Base-by-base conservation (phyloP, 768 basidiomycete species). In the Dioszegia hungarica region DNA sequence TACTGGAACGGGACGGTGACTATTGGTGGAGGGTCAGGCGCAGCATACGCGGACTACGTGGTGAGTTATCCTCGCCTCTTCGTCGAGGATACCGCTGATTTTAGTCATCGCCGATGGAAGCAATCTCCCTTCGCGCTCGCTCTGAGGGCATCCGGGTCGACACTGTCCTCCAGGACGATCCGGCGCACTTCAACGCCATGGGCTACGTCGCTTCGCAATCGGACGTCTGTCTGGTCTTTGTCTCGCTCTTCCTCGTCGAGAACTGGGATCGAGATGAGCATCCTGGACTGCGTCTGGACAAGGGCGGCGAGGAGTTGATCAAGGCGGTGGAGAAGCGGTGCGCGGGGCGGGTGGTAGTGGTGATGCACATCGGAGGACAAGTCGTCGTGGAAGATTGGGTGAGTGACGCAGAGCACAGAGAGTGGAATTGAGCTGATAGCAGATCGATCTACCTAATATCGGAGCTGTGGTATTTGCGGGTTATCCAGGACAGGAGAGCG, bases 371-470 rank as follows among this genome's bases (percentile, higher is more conserved):
- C 19, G 70, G 70, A 12, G 67, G 67, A 6, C 70, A 69, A 40
- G 64, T 69, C 11, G 44, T 72, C 22, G 50, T 69, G 2, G 70
- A 72, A 41, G 67, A 72, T 33, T 72, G 70, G 70, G 65, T 70
- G 36, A 47, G 68, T 63, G 6, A 27, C 15, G 44, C 20, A 45
- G 3, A 6, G 27, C 10, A 20, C 15, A 39, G 31, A 15, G 45
- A 33, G 29, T 33, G 11, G 25, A 12, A 3, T 9, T 28, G 10
- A 51, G 45, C 27, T 51, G 22, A 38, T 15, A 24, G 29, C 36
- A 70, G 73, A 65, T 75, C 20, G 68, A 76, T 44, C 45, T 75
- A 37, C 73, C 73, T 2, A 77, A 76, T 38, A 69, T 77, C 41
- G 73, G 68, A 5, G 74, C 64, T 11, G 72, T 75, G 11, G 11